Base-by-base conservation (phyloP, 2,329 filamentous ascomycete genomes). In the Pyricularia grisea region DNA sequence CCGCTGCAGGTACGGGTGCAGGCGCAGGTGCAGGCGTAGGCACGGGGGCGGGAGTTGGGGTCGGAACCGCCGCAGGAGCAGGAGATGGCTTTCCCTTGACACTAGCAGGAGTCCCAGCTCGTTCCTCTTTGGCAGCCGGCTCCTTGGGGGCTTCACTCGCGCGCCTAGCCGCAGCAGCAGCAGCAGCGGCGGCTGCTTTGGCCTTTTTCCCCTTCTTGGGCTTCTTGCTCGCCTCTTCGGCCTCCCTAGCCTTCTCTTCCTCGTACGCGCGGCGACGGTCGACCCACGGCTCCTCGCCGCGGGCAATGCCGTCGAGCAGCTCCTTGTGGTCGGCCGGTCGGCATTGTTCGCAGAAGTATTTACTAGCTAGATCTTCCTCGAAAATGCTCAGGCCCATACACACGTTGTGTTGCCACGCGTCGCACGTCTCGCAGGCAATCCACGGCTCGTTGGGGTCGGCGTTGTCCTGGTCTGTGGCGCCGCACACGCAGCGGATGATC, bases 321-420 rank as follows among this genome's bases (percentile, higher is more conserved):
- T 90, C 89, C 73, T 88, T 88, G 80, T 99, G 95, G 71, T 94
- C 88, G 69, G 93, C 86, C 0, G 95, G 95, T 68, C 87, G 86
- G 81, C 95, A 98, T 79, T 90, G 83, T 79, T 99, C 95, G 80
- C 95, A 99, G 79, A 91, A 96, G 81, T 99, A 99, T 78, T 92
- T 85, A 71, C 91, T 91, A 33, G 92, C 90, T 69, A 92, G 85
- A 75, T 94, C 88, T 70, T 94, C 91, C 36, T 90, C 87, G 74
- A 92, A 93, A 65, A 90, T 88, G 75, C 86, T 88, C 77, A 97
- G 87, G 68, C 92, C 93, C 83, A 99, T 92, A 77, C 95, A 99
- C 72, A 96, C 90, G 76, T 97, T 97, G 80, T 99, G 95, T 80
- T 99, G 95, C 95, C 95, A 99, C 61, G 91, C 94, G 66, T 88